Conservation (phyloP, 1,139 yeast species). For the Diutina pseudorugosa region DNA sequence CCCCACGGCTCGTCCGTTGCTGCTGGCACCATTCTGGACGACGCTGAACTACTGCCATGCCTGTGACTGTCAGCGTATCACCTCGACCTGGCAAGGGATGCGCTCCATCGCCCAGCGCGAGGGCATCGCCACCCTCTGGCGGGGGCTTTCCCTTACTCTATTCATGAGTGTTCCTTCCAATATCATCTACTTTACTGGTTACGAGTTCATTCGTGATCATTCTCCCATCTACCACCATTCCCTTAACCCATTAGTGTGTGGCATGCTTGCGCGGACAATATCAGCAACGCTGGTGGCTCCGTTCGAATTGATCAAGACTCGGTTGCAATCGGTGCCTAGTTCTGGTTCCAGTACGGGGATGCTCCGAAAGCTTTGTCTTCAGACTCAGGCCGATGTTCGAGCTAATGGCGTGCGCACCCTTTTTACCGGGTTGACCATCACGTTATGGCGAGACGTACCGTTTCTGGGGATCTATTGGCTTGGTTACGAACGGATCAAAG, state of each 20-base stretch:
- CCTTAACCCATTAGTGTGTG: slow-evolving; percentile 74
- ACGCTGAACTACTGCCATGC: neutral
- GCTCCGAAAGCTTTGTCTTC: slow-evolving; percentile 38
- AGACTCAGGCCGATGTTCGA: slow-evolving; percentile 42
- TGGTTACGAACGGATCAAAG: slow-evolving; percentile 45
- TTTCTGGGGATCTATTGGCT: slow-evolving; percentile 95
- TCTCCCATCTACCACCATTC: slow-evolving; percentile 44
- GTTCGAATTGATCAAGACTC: slow-evolving; percentile 71
- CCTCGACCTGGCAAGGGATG: slow-evolving; percentile 66
- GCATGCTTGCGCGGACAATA: slow-evolving; percentile 69
- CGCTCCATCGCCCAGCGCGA: slow-evolving; percentile 53
- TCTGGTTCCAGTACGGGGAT: slow-evolving; percentile 13
- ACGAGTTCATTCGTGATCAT: slow-evolving; percentile 70
- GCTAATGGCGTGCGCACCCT: slow-evolving; percentile 50
- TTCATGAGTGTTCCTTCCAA: slow-evolving; percentile 90
- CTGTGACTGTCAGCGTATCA: slow-evolving; percentile 20
- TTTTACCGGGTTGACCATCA: slow-evolving; percentile 76
- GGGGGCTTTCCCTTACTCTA: slow-evolving; percentile 76
- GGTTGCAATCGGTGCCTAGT: slow-evolving; percentile 75
- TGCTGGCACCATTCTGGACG: neutral
- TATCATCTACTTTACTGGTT: slow-evolving; percentile 88
- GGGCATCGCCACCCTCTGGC: slow-evolving; percentile 71
- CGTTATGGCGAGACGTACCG: slow-evolving; percentile 96
- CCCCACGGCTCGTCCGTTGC: neutral
- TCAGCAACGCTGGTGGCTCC: slow-evolving; percentile 88